These are phyloP conservation scores for Heracleum sosnowskyi DNA, from an alignment of 129 eudicot genomes.

Conservation along the genomic window DNA sequence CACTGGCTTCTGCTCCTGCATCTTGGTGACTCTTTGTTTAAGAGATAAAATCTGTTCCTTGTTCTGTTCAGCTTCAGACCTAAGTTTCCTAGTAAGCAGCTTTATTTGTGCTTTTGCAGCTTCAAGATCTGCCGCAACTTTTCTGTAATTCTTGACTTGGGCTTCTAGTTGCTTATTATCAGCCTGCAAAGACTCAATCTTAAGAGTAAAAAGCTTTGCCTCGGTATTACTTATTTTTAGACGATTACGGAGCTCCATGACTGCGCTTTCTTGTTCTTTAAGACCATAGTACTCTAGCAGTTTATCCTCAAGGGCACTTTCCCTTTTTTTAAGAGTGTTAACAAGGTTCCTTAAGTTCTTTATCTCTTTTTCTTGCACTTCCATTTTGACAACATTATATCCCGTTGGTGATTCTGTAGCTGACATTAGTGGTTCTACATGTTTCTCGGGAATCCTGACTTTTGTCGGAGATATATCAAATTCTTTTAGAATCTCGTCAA, in stretches of 20 bases:
- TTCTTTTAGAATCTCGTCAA: slow-evolving; percentile 52
- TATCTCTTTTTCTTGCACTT: slow-evolving; percentile 52
- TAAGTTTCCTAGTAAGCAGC: slow-evolving; percentile 47
- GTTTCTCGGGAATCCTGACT: slow-evolving; percentile 16
- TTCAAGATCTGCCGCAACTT: slow-evolving; percentile 57
- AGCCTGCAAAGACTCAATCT: slow-evolving; percentile 62
- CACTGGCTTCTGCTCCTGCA: slow-evolving; percentile 47
- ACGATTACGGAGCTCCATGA: slow-evolving; percentile 81
- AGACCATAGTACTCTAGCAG: slow-evolving; percentile 87
- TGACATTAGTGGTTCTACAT: slow-evolving; percentile 18
- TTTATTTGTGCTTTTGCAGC: slow-evolving; percentile 68
- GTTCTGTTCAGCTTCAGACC: slow-evolving; percentile 52
- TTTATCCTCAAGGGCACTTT: slow-evolving; percentile 56
- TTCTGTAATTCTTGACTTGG: slow-evolving; percentile 50
- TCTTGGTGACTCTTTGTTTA: slow-evolving; percentile 44
- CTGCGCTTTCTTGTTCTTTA: slow-evolving; percentile 74
- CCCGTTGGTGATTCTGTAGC: slow-evolving; percentile 24
- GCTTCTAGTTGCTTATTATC: slow-evolving; percentile 55
- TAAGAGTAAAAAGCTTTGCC: slow-evolving; percentile 53
- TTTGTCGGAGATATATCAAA: slow-evolving; percentile 28
- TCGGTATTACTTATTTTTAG: slow-evolving; percentile 61
- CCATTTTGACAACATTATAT: slow-evolving; percentile 19
- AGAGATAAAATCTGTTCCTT: slow-evolving; percentile 43
- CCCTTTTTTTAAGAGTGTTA: slow-evolving; percentile 56
- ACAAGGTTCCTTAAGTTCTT: slow-evolving; percentile 44